A percentile compares a stretch with the other conserved stretches of the same genome.
Evolutionary conservation across 169 alveolate species (phyloP).

Genomic region (Fabrea salina): DNA sequence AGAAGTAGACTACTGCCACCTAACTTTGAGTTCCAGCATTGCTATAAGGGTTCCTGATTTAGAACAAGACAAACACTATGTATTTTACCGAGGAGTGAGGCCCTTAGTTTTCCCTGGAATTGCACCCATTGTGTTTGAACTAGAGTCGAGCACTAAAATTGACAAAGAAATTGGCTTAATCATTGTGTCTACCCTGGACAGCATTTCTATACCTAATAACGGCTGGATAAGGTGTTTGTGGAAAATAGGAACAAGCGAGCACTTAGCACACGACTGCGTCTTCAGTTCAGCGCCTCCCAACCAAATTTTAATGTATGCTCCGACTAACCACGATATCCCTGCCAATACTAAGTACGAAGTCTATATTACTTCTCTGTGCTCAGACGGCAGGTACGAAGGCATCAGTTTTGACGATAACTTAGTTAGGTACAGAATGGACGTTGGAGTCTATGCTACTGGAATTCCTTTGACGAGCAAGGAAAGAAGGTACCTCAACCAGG

Average conservation of each 20-base stretch:
- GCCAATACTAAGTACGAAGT: not conserved
- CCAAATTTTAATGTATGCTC: constrained; percentile 19
- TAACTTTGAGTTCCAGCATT: not conserved
- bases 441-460: constrained; percentile 14
- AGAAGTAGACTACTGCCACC: not conserved
- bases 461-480: not conserved
- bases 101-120: not conserved
- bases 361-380: not conserved
- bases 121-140: constrained; percentile 4
- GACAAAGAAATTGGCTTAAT: constrained; percentile 5
- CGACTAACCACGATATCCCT: constrained; percentile 8
- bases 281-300: not conserved
- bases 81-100: not conserved
- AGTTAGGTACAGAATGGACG: not conserved
- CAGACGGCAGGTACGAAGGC: constrained; percentile 27
- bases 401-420: not conserved
- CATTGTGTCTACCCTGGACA: not conserved
- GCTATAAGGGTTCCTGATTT: constrained; percentile 2
- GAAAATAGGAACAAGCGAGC: not conserved
- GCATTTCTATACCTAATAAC: constrained; percentile 9
- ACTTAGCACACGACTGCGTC: not conserved
- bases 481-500: not conserved
- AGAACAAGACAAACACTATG: not conserved
- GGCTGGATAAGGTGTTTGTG: constrained; percentile 22
- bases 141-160: not conserved